Evolutionary conservation across 768 basidiomycete genomes (phyloP).

Genomic region (Kwoniella sp.): DNA sequence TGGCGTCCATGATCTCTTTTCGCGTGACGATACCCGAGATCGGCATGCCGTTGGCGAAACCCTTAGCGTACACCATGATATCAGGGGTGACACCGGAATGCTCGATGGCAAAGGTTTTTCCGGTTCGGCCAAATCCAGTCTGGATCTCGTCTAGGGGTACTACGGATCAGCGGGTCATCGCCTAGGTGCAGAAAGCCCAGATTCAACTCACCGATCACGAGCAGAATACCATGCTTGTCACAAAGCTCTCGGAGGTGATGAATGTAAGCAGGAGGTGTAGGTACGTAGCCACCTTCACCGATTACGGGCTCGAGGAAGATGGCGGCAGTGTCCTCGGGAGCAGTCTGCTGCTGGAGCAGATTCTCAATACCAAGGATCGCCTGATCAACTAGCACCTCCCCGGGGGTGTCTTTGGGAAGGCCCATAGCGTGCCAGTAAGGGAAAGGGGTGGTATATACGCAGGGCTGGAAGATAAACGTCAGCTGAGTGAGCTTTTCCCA

Average conservation of each 20-base stretch:
- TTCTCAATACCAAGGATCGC: slow-evolving; percentile 83
- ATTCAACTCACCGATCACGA: slow-evolving; percentile 55
- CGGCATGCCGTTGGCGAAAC: slow-evolving; percentile 75
- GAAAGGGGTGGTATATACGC: slow-evolving; percentile 74
- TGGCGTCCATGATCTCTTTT: slow-evolving; percentile 76
- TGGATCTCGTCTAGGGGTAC: slow-evolving; percentile 61
- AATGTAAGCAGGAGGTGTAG: slow-evolving; percentile 78
- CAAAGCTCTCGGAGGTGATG: slow-evolving; percentile 77
- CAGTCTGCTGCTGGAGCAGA: slow-evolving; percentile 74
- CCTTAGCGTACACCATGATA: slow-evolving; percentile 86
- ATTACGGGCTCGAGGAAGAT: slow-evolving; percentile 90
- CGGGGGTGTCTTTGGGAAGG: slow-evolving; percentile 63
- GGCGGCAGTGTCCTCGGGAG: slow-evolving; percentile 84
- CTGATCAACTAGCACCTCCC: slow-evolving; percentile 64
- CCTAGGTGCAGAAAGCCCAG: too few relatives aligned
- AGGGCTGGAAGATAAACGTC: slow-evolving; percentile 24
- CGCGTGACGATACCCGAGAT: slow-evolving; percentile 80
- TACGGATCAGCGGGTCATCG: too few relatives aligned
- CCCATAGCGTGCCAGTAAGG: slow-evolving; percentile 92
- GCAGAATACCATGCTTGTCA: slow-evolving; percentile 78
- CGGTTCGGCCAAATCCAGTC: slow-evolving; percentile 85
- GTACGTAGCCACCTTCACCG: slow-evolving; percentile 94
- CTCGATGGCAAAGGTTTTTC: slow-evolving; percentile 66
- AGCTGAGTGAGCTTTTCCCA: not conserved
- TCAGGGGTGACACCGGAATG: slow-evolving; percentile 79